phyloP scores from a whole-genome alignment of 805 yeast genomes.

The Kregervanrija pseudodelftensis region DNA sequence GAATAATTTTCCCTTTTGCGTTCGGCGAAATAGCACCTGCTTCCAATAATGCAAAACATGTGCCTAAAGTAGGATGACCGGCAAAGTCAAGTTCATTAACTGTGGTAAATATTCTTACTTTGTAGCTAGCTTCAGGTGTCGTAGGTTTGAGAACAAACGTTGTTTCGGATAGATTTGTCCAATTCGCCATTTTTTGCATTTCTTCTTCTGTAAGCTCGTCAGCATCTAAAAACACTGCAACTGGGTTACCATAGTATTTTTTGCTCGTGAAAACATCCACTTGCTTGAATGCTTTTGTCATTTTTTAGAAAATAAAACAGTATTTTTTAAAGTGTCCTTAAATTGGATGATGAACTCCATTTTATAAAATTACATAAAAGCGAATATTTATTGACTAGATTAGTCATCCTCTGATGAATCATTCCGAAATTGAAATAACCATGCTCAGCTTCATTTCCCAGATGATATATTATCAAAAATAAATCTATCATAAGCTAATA shows the following conservation, averaged over 20 bases:
- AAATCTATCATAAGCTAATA: too few relatives aligned
- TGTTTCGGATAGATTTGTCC: constrained; percentile 58
- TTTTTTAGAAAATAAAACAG: not conserved
- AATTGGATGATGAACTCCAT: too few relatives aligned
- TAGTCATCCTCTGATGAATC: too few relatives aligned
- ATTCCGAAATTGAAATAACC: too few relatives aligned
- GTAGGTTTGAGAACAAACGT: constrained; percentile 42
- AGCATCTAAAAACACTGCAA: constrained; percentile 45
- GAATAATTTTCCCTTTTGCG: constrained; percentile 25
- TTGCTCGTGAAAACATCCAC: constrained; percentile 37
- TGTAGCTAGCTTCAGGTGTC: constrained; percentile 34
- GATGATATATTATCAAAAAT: too few relatives aligned
- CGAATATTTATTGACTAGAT: too few relatives aligned
- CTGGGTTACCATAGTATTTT: constrained; percentile 44
- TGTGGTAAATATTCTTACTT: constrained; percentile 44
- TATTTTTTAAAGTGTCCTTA: too few relatives aligned
- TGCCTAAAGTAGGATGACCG: constrained; percentile 58
- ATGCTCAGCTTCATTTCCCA: too few relatives aligned
- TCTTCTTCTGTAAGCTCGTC: constrained; percentile 30
- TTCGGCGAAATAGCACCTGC: constrained; percentile 4
- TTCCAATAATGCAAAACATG: constrained; percentile 40
- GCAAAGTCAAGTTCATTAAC: constrained; percentile 48
- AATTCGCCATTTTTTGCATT: constrained; percentile 43
- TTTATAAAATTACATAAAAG: too few relatives aligned
- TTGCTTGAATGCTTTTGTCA: constrained; percentile 17